phyloP scores from a whole-genome alignment of 202 grass and related monocot species.

The Panicum virgatum region DNA sequence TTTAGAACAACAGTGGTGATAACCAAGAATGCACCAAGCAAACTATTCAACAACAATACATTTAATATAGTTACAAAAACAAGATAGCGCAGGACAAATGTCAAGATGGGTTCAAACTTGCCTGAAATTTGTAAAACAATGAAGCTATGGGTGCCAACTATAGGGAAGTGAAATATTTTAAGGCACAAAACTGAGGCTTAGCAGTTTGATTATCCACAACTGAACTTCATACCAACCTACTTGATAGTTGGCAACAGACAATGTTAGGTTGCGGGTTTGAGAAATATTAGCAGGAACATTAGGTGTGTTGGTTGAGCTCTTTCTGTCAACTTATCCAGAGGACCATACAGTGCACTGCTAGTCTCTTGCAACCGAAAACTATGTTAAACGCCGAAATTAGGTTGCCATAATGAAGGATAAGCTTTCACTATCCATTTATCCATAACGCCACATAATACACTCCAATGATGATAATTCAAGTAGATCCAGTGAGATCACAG shows the following conservation, averaged over 20 bases:
- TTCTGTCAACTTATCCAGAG: slow-evolving; percentile 9
- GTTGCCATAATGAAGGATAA: slow-evolving; percentile 14
- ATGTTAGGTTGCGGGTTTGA: neutral
- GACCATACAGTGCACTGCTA: neutral
- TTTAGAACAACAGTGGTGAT: neutral
- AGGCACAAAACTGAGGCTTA: neutral
- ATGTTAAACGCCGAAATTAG: slow-evolving; percentile 10
- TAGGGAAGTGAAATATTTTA: neutral
- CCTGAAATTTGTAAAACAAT: neutral
- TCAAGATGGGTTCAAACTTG: neutral
- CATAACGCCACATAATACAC: neutral
- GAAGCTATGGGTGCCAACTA: neutral
- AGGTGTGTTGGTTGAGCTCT: slow-evolving; percentile 9
- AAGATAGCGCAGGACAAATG: neutral
- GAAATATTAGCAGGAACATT: slow-evolving; percentile 37
- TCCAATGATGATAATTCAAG: neutral
- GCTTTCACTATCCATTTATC: slow-evolving; percentile 35
- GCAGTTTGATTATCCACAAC: neutral
- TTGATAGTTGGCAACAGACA: neutral
- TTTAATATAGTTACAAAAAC: neutral
- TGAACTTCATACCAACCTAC: neutral
- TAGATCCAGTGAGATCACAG: neutral
- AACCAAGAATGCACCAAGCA: neutral
- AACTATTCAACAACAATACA: neutral
- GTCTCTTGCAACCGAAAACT: slow-evolving; percentile 15